A percentile compares a stretch with the other conserved stretches of the same genome.
phyloP scores from a whole-genome alignment of 1,284 basidiomycete genomes.

The Rhodotorula glutinis region DNA sequence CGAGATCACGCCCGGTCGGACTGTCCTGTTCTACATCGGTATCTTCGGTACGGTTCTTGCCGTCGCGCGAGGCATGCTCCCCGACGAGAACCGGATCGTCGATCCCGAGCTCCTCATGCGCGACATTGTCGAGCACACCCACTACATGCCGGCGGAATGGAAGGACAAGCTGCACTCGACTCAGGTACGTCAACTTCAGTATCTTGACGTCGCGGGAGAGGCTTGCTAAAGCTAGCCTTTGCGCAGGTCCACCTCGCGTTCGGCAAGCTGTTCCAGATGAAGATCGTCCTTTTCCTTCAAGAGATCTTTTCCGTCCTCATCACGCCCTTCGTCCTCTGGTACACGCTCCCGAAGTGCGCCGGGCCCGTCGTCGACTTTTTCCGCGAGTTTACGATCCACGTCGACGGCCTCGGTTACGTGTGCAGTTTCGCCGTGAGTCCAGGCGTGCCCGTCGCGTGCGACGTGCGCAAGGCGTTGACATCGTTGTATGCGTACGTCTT shows the following conservation, averaged over 20 bases:
- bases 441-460: too few relatives aligned
- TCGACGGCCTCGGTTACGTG: conserved; percentile 92
- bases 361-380: conserved; percentile 91
- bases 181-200: conserved; percentile 54
- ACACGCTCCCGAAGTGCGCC: conserved; percentile 81
- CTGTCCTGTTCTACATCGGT: conserved; percentile 86
- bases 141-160: conserved; percentile 93
- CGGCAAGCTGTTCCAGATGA: conserved; percentile 82
- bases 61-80: conserved; percentile 88
- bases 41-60: conserved; percentile 85
- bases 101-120: conserved; percentile 89
- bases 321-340: conserved; percentile 91
- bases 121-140: conserved; percentile 87
- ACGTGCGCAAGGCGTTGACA: too few relatives aligned
- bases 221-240: background rate
- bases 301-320: conserved; percentile 87
- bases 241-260: conserved; percentile 80
- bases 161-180: conserved; percentile 83
- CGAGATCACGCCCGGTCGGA: conserved; percentile 88
- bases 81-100: conserved; percentile 87
- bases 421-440: conserved; percentile 84
- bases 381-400: conserved; percentile 92
- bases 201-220: background rate
- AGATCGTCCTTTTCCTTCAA: conserved; percentile 76
- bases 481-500: too few relatives aligned